A percentile compares a stretch with the other conserved stretches of the same genome.
These are phyloP conservation scores for Euptelea pleiosperma DNA, from an alignment of 164 flowering plant genomes.

Conservation along the genomic window DNA sequence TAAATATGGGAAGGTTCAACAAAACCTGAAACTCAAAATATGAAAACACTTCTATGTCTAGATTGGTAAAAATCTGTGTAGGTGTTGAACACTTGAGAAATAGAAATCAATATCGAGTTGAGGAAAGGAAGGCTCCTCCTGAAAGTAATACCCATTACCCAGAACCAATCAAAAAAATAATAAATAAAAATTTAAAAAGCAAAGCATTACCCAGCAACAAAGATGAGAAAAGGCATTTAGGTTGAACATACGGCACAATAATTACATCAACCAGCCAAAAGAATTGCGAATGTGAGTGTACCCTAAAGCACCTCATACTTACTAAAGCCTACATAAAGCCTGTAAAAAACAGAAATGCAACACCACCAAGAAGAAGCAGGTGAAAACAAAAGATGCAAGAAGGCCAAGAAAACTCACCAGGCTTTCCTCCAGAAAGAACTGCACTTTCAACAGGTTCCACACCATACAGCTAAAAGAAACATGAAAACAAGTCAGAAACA, in stretches of 20 bases:
- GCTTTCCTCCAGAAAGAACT: conserved; percentile 72
- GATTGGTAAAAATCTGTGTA: no score
- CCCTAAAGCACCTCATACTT: not conserved
- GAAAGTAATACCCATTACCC: no score
- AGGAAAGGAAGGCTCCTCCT: no score
- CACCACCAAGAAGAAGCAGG: not conserved
- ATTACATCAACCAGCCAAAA: not conserved
- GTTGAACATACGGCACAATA: no score
- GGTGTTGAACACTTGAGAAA: no score
- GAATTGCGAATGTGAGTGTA: not conserved
- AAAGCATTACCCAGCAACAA: not conserved
- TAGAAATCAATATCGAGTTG: no score
- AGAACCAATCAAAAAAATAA: no score
- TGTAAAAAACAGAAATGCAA: not conserved
- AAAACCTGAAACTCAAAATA: no score
- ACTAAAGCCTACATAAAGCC: not conserved
- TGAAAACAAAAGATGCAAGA: not conserved
- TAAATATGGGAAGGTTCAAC: no score
- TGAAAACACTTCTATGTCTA: no score
- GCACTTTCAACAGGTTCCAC: conserved; percentile 87
- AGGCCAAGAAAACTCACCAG: conserved; percentile 48
- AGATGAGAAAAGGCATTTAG: not conserved
- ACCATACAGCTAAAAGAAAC: conserved; percentile 51
- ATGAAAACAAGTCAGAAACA: not conserved
- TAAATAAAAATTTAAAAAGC: no score